Evolutionary conservation across 1,139 yeast genomes (phyloP).

Genomic region (Meyerozyma guilliermondii): DNA sequence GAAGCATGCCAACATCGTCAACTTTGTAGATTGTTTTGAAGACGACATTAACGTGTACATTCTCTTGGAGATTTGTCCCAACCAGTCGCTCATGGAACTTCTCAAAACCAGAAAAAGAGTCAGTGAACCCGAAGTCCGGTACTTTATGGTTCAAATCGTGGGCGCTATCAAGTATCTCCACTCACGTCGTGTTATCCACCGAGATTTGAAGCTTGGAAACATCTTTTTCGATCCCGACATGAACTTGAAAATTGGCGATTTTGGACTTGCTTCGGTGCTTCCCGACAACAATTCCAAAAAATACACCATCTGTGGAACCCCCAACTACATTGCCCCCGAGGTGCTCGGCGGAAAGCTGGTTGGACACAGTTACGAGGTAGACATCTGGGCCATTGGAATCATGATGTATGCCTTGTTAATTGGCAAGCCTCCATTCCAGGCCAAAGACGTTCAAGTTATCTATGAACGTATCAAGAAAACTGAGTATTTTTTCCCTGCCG

Average conservation of each 20-base stretch:
- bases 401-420: constrained; percentile 87
- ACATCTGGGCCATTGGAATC: constrained; percentile 95
- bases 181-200: constrained; percentile 86
- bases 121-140: constrained; percentile 89
- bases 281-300: constrained; percentile 66
- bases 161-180: constrained; percentile 95
- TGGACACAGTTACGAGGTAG: constrained; percentile 93
- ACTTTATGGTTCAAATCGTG: constrained; percentile 83
- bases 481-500: constrained; percentile 77
- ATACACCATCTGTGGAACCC: constrained; percentile 95
- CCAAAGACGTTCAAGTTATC: constrained; percentile 88
- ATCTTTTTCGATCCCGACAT: constrained; percentile 88
- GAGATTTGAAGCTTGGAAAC: constrained; percentile 92
- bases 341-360: constrained; percentile 82
- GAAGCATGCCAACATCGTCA: constrained; percentile 84
- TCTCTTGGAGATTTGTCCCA: constrained; percentile 88
- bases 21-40: constrained; percentile 91
- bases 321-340: constrained; percentile 97
- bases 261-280: constrained; percentile 89
- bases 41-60: constrained; percentile 92
- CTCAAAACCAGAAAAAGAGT: constrained; percentile 76
- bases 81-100: constrained; percentile 89
- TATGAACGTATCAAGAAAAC: constrained; percentile 87
- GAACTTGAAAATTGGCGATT: constrained; percentile 94
- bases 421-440: constrained; percentile 97